Base-by-base conservation (phyloP, 116 monocot genomes). In the Phalaenopsis hybrid region DNA sequence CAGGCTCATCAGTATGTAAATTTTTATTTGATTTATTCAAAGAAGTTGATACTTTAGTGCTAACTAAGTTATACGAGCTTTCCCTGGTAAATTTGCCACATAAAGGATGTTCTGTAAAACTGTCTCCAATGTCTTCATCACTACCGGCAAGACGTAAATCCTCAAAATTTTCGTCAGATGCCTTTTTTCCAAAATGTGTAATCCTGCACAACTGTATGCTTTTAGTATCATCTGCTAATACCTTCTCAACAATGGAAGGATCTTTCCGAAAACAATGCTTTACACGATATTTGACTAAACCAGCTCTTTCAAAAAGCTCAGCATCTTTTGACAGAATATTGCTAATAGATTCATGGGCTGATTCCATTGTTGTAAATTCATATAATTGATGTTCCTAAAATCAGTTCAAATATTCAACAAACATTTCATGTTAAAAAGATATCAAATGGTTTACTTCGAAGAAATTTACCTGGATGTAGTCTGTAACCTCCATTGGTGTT, bases 401-500 rank as follows among this genome's bases (percentile, higher is more conserved):
- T 70, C 33, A 70, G 70, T 70, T 33, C 3, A 73, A 70, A 80
- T 6, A 67, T 80, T 65, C n/a, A 37, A 37, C 37, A 2, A 37
- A 37, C 37, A 37, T 37, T 1, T 37, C 37, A 37, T 37, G 37
- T 37, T 37, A 37, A 37, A 37, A 37, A 37, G 37, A 37, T 37
- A 37, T 37, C 37, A 1, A 37, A 37, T n/a, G 58, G 6, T 45
- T 45, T 21, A 78, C 21, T 33, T 41, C 55, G 52, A 37, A 68
- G 79, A 17, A 31, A 74, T 31, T 45, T 87, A 90, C 90, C 85
- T 87, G 85, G 77, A 90, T 90, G 75, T 85, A 87, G 23, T 87
- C 87, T 67, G 87, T 87, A 65, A 87, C 85, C 87, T 90, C 87
- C 21, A 84, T 34, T 31, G 87, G 83, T 48, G 87, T 87, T 34